phyloP scores from a whole-genome alignment of 768 basidiomycete genomes.

The Phylloporus sp. region DNA sequence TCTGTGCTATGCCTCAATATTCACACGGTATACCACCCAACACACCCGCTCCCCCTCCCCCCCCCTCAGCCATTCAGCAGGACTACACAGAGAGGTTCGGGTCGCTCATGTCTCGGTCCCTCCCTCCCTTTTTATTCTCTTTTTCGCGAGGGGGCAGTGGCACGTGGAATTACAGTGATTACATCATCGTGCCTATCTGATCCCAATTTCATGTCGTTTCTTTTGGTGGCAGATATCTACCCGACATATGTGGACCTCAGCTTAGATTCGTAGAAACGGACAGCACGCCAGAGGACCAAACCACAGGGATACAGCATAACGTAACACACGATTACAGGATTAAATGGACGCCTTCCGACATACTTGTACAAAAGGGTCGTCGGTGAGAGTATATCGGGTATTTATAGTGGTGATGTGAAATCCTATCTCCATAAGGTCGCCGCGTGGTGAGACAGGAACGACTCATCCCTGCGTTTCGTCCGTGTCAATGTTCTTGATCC shows the following conservation, averaged over 20 bases:
- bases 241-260: neutral
- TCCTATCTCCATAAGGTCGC: slow-evolving; percentile 14
- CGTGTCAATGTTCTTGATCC: slow-evolving; percentile 91
- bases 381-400: slow-evolving; percentile 25
- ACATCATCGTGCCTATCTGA: slow-evolving; percentile 27
- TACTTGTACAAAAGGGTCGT: slow-evolving; percentile 4
- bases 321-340: slow-evolving; percentile 18
- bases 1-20: slow-evolving; percentile 25
- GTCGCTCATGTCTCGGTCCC: neutral
- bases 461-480: slow-evolving; percentile 21
- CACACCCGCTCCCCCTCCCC: slow-evolving; percentile 1
- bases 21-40: slow-evolving; percentile 25
- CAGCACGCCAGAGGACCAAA: no score
- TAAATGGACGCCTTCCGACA: neutral
- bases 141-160: slow-evolving; percentile 12
- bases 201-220: slow-evolving; percentile 16
- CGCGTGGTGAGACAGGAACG: slow-evolving; percentile 25
- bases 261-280: no score
- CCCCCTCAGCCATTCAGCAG: neutral
- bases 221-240: neutral
- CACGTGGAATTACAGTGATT: slow-evolving; percentile 25
- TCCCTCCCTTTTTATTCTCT: neutral
- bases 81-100: no score
- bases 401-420: slow-evolving; percentile 24
- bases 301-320: slow-evolving; percentile 14